phyloP scores from a whole-genome alignment of 495 filamentous ascomycete species.

The Neurospora sp. region DNA sequence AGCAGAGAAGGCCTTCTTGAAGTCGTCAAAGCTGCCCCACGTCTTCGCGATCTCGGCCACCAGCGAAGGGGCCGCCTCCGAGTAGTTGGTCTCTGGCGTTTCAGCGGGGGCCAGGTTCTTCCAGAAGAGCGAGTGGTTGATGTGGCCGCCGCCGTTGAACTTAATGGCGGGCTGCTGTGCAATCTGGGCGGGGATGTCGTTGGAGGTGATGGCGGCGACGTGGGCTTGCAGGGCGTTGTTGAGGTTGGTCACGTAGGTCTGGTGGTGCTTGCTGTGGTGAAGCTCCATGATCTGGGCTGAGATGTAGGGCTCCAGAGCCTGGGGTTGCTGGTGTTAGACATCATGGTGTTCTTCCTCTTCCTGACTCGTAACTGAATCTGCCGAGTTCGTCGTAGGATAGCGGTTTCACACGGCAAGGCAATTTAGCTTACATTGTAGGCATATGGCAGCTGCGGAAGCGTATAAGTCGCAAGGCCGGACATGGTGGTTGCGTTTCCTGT shows the following conservation, averaged over 20 bases:
- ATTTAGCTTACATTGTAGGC: conserved; percentile 34
- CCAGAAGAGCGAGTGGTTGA: conserved; percentile 93
- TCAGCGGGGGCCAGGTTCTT: conserved; percentile 73
- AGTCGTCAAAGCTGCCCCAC: conserved; percentile 55
- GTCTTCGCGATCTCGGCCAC: conserved; percentile 52
- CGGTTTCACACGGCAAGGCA: not conserved
- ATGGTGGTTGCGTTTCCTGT: conserved; percentile 15
- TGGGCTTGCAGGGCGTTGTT: conserved; percentile 51
- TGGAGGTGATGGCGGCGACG: conserved; percentile 36
- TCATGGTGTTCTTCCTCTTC: not conserved
- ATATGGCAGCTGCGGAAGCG: conserved; percentile 34
- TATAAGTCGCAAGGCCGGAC: conserved; percentile 24
- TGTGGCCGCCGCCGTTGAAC: conserved; percentile 87
- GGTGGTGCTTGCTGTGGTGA: conserved; percentile 64
- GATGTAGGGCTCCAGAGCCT: conserved; percentile 82
- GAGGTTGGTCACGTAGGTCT: conserved; percentile 62
- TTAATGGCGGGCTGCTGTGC: conserved; percentile 70
- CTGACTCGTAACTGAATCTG: not conserved
- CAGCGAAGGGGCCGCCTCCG: conserved; percentile 49
- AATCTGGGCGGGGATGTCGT: conserved; percentile 51
- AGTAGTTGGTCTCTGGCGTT: conserved; percentile 49
- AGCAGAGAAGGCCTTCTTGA: conserved; percentile 69
- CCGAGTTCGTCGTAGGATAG: not conserved
- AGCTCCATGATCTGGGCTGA: conserved; percentile 93
- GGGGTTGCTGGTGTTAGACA: not conserved